phyloP scores from a whole-genome alignment of 352 stramenopile species.

The Albugo laibachii region DNA sequence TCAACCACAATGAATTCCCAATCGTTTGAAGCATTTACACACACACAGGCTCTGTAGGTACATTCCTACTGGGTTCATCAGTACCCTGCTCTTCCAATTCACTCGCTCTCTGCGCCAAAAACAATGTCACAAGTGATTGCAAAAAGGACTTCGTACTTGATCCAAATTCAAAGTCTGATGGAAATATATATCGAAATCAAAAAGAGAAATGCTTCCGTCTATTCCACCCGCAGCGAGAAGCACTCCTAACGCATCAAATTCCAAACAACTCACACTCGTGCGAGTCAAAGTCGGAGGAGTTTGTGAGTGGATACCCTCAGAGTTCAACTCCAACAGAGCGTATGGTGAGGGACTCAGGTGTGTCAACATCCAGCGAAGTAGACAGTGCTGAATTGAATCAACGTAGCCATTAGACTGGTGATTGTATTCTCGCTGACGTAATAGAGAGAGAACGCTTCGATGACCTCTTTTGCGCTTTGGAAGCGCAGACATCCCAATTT shows the following conservation, averaged over 20 bases:
- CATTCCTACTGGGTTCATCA: neutral
- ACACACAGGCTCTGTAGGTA: neutral
- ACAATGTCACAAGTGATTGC: too few species aligned
- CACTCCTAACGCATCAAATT: slow-evolving; percentile 48
- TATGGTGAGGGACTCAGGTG: too few species aligned
- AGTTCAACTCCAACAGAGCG: too few species aligned
- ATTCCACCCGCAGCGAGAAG: slow-evolving; percentile 38
- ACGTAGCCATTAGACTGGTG: too few species aligned
- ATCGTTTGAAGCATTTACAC: neutral
- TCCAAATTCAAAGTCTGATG: slow-evolving; percentile 30
- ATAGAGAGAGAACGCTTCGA: too few species aligned
- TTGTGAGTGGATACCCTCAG: too few species aligned
- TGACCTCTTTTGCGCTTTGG: too few species aligned
- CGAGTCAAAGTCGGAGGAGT: too few species aligned
- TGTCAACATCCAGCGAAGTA: too few species aligned
- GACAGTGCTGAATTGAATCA: too few species aligned
- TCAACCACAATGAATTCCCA: neutral
- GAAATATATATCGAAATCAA: slow-evolving; percentile 64
- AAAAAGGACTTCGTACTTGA: slow-evolving; percentile 10
- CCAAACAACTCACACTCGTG: slow-evolving; percentile 22
- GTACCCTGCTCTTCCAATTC: neutral
- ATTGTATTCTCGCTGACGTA: too few species aligned
- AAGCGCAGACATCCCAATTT: too few species aligned
- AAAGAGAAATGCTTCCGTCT: slow-evolving; percentile 47
- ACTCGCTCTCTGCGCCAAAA: neutral